Evolutionary conservation across 495 filamentous ascomycete species (phyloP).

Genomic region (Paragyromitra xinjiangensis): DNA sequence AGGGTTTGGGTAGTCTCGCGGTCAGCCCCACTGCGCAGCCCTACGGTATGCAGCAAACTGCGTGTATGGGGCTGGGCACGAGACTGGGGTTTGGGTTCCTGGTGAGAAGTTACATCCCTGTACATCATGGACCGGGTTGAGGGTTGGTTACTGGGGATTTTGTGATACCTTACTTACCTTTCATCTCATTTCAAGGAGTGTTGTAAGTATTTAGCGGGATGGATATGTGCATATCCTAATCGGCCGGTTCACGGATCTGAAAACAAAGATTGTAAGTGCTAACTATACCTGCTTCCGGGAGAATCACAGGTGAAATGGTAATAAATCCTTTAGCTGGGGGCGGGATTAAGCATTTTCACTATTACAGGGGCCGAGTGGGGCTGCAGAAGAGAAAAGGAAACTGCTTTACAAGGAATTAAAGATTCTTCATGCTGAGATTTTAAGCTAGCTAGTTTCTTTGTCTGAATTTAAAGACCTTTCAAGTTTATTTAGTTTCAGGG

Average conservation of each 20-base stretch:
- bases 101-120: not conserved
- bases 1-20: no score
- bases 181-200: constrained; percentile 26
- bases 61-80: no score
- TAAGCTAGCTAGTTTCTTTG: constrained; percentile 10
- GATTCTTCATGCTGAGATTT: not conserved
- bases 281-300: not conserved
- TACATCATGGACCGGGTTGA: not conserved
- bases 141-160: not conserved
- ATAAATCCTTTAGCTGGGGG: constrained; percentile 17
- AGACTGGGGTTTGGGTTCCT: not conserved
- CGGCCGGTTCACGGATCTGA: not conserved
- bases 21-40: no score
- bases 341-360: constrained; percentile 9
- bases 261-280: constrained; percentile 28
- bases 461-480: not conserved
- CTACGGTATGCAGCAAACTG: no score
- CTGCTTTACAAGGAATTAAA: not conserved
- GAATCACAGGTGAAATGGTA: not conserved
- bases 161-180: constrained; percentile 22
- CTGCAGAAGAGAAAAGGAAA: not conserved
- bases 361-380: not conserved
- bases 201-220: constrained; percentile 4
- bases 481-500: not conserved
- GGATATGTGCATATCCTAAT: constrained; percentile 18